phyloP scores from a whole-genome alignment of 1,139 yeast species.

The Suhomyces choctaworum region DNA sequence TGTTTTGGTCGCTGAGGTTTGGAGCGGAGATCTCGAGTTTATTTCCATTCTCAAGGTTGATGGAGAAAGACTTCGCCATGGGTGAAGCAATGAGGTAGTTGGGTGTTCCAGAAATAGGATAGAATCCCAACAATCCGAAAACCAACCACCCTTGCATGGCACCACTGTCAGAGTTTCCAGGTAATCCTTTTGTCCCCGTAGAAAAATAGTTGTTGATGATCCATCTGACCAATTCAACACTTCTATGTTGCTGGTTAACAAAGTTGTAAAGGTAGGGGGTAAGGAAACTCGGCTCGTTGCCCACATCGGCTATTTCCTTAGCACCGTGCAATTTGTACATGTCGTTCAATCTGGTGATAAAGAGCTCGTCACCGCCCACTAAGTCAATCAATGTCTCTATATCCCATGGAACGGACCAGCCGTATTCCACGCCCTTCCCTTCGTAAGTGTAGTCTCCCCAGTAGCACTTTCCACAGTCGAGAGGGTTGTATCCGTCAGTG shows the following conservation, averaged over 20 bases:
- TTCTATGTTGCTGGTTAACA: slow-evolving; percentile 28
- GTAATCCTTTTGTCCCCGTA: slow-evolving; percentile 28
- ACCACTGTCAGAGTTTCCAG: slow-evolving; percentile 44
- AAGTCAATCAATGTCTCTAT: slow-evolving; percentile 27
- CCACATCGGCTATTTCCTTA: slow-evolving; percentile 30
- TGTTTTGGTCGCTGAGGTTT: slow-evolving; percentile 21
- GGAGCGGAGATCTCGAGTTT: slow-evolving; percentile 28
- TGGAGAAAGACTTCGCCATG: slow-evolving; percentile 25
- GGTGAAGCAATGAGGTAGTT: slow-evolving; percentile 37
- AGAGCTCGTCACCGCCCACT: slow-evolving; percentile 29
- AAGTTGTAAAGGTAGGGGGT: slow-evolving; percentile 35
- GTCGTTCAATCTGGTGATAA: slow-evolving; percentile 33
- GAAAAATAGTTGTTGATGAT: slow-evolving; percentile 31
- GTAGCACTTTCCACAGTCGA: slow-evolving; percentile 33
- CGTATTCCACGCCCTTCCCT: slow-evolving; percentile 32
- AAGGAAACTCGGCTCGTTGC: slow-evolving; percentile 37
- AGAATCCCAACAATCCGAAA: slow-evolving; percentile 36
- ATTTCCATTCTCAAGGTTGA: slow-evolving; percentile 29
- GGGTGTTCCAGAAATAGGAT: slow-evolving; percentile 41
- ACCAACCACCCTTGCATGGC: slow-evolving; percentile 44
- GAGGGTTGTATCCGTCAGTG: slow-evolving; percentile 25
- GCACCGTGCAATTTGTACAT: slow-evolving; percentile 34
- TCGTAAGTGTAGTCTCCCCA: slow-evolving; percentile 34
- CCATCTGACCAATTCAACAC: slow-evolving; percentile 33
- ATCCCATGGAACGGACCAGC: slow-evolving; percentile 39